Base-by-base conservation (phyloP, 2,329 filamentous ascomycete genomes). In the Pyrenochaeta sp. region DNA sequence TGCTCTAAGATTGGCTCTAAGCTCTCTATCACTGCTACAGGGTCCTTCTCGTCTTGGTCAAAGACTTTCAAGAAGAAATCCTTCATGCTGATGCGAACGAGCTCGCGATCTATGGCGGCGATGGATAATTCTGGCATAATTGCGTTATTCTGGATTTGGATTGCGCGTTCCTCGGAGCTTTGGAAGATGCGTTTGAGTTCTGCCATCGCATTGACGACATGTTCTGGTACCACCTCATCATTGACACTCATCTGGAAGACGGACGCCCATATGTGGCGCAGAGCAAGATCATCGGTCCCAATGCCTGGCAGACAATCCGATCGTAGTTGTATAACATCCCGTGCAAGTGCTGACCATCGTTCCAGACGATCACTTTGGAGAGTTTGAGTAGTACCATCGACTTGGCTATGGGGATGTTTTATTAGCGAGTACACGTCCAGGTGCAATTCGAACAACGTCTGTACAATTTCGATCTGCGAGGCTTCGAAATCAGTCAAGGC, bases 11-110 rank as follows among this genome's bases (percentile, higher is more conserved):
- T 88, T 3, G 94, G 94, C 63, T 99, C 94, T 23, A 99, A 76
- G 19, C 86, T 94, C 62, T 96, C 91, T 45, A 99, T 96, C 14
- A 96, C 84, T 4, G 86, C 81, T 9, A 93, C 82, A 0, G 93
- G 89, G 56, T 96, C 87, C 32, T 87, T 85, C 45, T 86, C 82
- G 44, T 94, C 88, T 24, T 91, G 86, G 47, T 89, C 88, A 66
- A 97, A 97, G 1, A 99, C 82, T 24, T 86, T 89, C 36, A 91
- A 80, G 71, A 99, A 97, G 69, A 97, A 97, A 64, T 96, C 93
- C 83, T 96, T 94, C 0, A 93, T 97, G 10, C 90, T 96, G 22
- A 97, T 80, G 60, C 92, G 91, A 9, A 90, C 93, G 18, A 96
- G 87, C 66, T 99, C 93, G 41, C 90, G 86, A 51, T 97, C 92